These are phyloP conservation scores for Trifolium fragiferum DNA, from an alignment of 306 rosid genomes.

Conservation along the genomic window DNA sequence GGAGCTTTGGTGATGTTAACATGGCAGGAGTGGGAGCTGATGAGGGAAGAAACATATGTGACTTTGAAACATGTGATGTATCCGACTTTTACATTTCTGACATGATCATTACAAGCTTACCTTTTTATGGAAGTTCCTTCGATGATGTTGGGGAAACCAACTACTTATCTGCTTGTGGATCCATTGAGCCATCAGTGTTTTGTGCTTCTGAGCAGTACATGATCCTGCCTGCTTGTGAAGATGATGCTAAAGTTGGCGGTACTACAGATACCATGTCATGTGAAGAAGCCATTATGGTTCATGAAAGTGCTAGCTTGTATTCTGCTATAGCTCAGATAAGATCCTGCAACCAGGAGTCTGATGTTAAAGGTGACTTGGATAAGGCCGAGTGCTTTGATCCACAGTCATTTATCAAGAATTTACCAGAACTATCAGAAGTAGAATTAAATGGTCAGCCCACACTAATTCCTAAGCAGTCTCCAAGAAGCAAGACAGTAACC, in stretches of 20 bases:
- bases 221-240: constrained; percentile 84
- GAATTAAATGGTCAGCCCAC: constrained; percentile 65
- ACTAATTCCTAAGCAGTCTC: constrained; percentile 59
- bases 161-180: constrained; percentile 62
- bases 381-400: constrained; percentile 91
- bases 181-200: constrained; percentile 61
- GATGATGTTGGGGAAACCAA: constrained; percentile 56
- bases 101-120: constrained; percentile 86
- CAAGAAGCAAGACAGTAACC: constrained; percentile 68
- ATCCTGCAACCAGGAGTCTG: constrained; percentile 66
- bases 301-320: constrained; percentile 66
- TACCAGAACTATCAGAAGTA: constrained; percentile 86
- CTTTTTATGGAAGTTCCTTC: constrained; percentile 60
- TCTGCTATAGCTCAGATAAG: constrained; percentile 76
- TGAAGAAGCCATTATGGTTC: constrained; percentile 59
- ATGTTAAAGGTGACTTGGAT: constrained; percentile 61
- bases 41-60: constrained; percentile 59
- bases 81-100: constrained; percentile 95
- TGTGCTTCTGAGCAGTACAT: constrained; percentile 77
- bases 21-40: constrained; percentile 63
- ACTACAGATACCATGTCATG: constrained; percentile 50
- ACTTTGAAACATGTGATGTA: constrained; percentile 72
- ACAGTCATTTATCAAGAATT: constrained; percentile 73
- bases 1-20: constrained; percentile 52
- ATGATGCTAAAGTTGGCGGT: constrained; percentile 57